Base-by-base conservation (phyloP, 164 flowering plant species). In the Vitis riparia region DNA sequence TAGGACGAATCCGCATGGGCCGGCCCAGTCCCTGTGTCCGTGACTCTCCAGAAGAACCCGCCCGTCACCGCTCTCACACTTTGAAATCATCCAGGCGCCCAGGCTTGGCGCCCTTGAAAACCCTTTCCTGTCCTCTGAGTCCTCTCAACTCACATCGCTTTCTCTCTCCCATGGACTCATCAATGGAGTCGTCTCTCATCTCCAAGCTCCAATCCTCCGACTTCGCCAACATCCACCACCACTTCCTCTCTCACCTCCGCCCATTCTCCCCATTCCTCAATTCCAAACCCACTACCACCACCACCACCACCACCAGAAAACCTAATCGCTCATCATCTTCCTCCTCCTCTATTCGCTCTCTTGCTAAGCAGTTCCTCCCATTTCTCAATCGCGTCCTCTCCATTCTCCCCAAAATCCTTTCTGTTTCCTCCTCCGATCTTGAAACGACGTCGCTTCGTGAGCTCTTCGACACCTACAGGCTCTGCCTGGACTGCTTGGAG, bases 301-400 rank as follows among this genome's bases (percentile, higher is more conserved):
- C 68, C 79, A 73, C 63, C 27, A 74, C 68, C 62, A 61, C 67
- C 70, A 60, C 58, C 72, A 71, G 68, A 76, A 77, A 65, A 23
- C 63, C 71, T 63, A 30, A 58, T 53, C 73, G 16, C 12, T 55
- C 7, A 66, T 85, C 50, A 37, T 37, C 44, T 37, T 37, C 44
- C 44, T 37, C 44, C 44, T 37, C 44, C 44, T 37, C 44, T 37
- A 37, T 37, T 37, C 93, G 95, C 3, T 55, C 91, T 2, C 90
- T 94, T 11, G 97, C 97, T 8, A 94, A 94, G 79, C 76, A 77
- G n/a, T 91, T 78, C 77, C 85, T 89, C 49, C 72, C 89, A 0
- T 89, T 92, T 72, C 75, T 92, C 74, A 84, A 84, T 69, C 80
- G 79, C 65, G 67, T 82, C 32, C 84, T 92, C 19, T 80, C 87